phyloP scores from a whole-genome alignment of 1,284 basidiomycete species.

The Cutaneotrichosporon sp. region DNA sequence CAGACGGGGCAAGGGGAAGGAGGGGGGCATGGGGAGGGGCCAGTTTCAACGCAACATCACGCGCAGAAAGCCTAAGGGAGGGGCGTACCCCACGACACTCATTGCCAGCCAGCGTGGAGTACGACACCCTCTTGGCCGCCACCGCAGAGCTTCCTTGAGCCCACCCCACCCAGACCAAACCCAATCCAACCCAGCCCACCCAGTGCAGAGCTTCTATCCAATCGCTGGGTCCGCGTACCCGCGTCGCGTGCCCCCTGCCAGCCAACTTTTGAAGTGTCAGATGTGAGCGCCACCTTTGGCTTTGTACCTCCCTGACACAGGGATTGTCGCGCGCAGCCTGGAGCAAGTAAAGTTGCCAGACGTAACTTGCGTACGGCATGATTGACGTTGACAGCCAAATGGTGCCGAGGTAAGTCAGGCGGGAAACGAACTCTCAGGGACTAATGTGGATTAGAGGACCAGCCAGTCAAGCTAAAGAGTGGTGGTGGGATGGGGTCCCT shows the following conservation, averaged over 20 bases:
- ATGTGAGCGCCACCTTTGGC: background rate
- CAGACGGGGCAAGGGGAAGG: background rate
- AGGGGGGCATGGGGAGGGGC: background rate
- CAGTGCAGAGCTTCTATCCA: background rate
- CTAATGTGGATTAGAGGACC: background rate
- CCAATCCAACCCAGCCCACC: background rate
- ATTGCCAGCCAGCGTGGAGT: background rate
- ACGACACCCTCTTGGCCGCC: too few relatives aligned
- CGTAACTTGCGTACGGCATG: constrained; percentile 9
- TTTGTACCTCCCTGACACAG: background rate
- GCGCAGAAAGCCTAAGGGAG: background rate
- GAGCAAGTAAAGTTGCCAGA: constrained; percentile 6
- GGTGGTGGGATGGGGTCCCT: too few relatives aligned
- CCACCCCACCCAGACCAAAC: background rate
- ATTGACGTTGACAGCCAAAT: constrained; percentile 4
- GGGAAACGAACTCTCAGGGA: constrained; percentile 1
- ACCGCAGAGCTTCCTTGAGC: background rate
- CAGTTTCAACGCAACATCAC: background rate
- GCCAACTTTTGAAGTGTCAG: background rate
- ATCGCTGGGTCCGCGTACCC: background rate
- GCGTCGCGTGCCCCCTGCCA: background rate
- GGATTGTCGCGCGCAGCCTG: background rate
- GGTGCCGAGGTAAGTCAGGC: constrained; percentile 3
- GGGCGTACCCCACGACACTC: background rate
- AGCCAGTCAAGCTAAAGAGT: too few relatives aligned